These are phyloP conservation scores for Tetrapisispora taiwanensis DNA, from an alignment of 805 yeast genomes.

Conservation along the genomic window DNA sequence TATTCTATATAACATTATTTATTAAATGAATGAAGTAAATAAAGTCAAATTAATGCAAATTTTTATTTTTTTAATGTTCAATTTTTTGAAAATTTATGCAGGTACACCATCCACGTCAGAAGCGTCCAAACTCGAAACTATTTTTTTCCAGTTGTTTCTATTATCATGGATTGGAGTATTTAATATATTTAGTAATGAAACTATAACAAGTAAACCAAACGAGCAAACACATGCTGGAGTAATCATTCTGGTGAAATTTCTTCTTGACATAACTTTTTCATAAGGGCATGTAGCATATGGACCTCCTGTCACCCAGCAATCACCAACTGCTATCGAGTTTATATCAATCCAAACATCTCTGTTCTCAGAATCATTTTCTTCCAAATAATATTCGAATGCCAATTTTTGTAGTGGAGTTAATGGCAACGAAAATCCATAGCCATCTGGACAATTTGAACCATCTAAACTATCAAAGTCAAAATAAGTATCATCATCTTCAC, in stretches of 20 bases:
- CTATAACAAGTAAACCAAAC: conserved; percentile 39
- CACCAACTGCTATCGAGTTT: conserved; percentile 60
- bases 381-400: conserved; percentile 14
- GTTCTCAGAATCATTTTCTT: conserved; percentile 4
- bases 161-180: conserved; percentile 62
- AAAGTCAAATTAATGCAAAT: background rate
- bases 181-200: conserved; percentile 46
- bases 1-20: background rate
- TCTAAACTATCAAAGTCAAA: conserved; percentile 30
- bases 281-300: conserved; percentile 73
- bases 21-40: background rate
- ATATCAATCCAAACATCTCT: conserved; percentile 58
- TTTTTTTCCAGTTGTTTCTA: conserved; percentile 52
- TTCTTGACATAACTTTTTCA: conserved; percentile 40
- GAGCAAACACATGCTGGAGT: conserved; percentile 59
- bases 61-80: no score
- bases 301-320: conserved; percentile 85
- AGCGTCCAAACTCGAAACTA: conserved; percentile 45
- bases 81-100: conserved; percentile 31
- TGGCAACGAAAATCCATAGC: conserved; percentile 39
- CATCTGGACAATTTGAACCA: conserved; percentile 29
- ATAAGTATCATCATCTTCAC: conserved; percentile 31
- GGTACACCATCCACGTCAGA: conserved; percentile 84
- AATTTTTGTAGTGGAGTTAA: conserved; percentile 38
- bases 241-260: conserved; percentile 51